Percentiles rank a stretch among this genome's conserved stretches.
These are phyloP conservation scores for Kalmusia sp. DNA, from an alignment of 2,329 filamentous ascomycete species.

Conservation along the genomic window DNA sequence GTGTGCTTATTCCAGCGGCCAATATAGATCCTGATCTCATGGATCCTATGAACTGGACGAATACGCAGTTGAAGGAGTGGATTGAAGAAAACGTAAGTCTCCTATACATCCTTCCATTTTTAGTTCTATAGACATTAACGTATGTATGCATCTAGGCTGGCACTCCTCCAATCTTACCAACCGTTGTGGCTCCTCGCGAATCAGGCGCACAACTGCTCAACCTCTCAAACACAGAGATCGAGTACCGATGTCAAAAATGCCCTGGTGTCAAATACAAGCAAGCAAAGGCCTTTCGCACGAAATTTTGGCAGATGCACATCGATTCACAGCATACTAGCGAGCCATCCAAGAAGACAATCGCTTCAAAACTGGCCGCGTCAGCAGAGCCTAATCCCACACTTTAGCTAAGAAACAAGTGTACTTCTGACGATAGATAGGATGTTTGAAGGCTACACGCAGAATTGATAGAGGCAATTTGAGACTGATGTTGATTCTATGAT, in stretches of 20 bases:
- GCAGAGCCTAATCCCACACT: too few relatives aligned
- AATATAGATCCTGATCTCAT: slow-evolving; percentile 27
- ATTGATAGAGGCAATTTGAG: too few relatives aligned
- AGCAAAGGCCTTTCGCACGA: slow-evolving; percentile 51
- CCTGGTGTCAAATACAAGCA: slow-evolving; percentile 46
- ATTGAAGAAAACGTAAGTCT: slow-evolving; percentile 51
- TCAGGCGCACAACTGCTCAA: slow-evolving; percentile 52
- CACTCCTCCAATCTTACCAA: slow-evolving; percentile 41
- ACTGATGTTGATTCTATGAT: too few relatives aligned
- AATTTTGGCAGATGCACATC: slow-evolving; percentile 47
- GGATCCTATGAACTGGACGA: slow-evolving; percentile 51
- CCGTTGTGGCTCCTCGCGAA: slow-evolving; percentile 50
- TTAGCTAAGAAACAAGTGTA: too few relatives aligned
- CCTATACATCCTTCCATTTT: too few relatives aligned
- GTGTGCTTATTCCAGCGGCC: slow-evolving; percentile 46
- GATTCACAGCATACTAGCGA: slow-evolving; percentile 6
- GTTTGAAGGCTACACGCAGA: too few relatives aligned
- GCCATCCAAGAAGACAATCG: too few relatives aligned
- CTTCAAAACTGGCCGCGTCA: background rate
- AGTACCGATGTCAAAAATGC: slow-evolving; percentile 51
- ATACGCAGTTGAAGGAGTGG: slow-evolving; percentile 50
- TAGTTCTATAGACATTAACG: too few relatives aligned
- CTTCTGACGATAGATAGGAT: too few relatives aligned
- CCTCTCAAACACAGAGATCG: slow-evolving; percentile 50
- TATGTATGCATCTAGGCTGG: too few relatives aligned